Evolutionary conservation across 2,329 filamentous ascomycete species (phyloP), one percentile per base, ranked within the genome.

Genomic region (Xylariaceae sp.): DNA sequence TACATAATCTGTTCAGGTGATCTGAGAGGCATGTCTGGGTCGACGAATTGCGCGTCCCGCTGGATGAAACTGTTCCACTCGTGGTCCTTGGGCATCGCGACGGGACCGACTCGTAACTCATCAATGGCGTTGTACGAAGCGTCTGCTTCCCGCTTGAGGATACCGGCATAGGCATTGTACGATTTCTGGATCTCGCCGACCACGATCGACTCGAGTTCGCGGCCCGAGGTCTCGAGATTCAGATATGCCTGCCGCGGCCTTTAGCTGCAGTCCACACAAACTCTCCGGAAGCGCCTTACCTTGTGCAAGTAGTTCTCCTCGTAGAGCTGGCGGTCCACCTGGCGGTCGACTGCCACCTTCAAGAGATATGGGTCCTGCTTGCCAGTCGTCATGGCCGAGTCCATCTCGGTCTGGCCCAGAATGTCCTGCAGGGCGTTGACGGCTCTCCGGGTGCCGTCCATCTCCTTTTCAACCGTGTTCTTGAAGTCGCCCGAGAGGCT

Each of bases 121-220:
- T 94, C 87, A 9, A 90, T 75, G 2, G 85, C 73, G 35, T 74
- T 73, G 52, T 87, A 85, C 21, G 83, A 77, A 35, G 86, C 80
- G 45, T 94, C 88, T 8, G 87, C 84, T 55, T 96, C 90, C 29
- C 88, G 81, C 65, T 90, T 94, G 40, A 96, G 67, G 43, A 96
- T 94, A 33, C 82, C 83, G 16, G 89, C 85, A 48, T 94, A 87
- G 3, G 89, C 88, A 51, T 92, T 94, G 65, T 95, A 96, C 0
- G 92, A 88, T 59, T 96, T 96, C 55, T 98, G 92, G 26, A 98
- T 93, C 60, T 98, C 92, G 46, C 89, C 87, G 11, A 98, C 87
- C 1, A 98, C 87, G 44, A 98, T 96, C 1, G 87, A 84, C 61
- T 98, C 92, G 3, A 98, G 75, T 61, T 98, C 92, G 40, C 89